Evolutionary conservation across 768 basidiomycete genomes (phyloP).

Genomic region (Panellus pusillus): DNA sequence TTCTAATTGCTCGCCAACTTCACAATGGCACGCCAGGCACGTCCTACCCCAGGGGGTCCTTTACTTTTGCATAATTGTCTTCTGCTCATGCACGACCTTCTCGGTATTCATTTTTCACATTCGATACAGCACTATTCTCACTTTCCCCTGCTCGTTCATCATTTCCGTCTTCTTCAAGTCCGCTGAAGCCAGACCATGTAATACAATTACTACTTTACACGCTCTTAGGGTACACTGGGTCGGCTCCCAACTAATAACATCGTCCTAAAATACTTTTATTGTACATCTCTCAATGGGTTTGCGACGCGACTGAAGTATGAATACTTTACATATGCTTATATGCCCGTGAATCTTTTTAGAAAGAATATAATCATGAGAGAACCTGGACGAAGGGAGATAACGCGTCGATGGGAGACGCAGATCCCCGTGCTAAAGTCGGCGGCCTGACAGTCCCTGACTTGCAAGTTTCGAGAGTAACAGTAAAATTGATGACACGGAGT

Average conservation of each 20-base stretch:
- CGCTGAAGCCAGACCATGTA: conserved; percentile 30
- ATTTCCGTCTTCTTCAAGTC: conserved; percentile 11
- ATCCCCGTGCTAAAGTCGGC: background rate
- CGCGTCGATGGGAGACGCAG: too few relatives aligned
- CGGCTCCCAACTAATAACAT: conserved; percentile 23
- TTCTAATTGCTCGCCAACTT: conserved; percentile 8
- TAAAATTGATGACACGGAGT: conserved; percentile 26
- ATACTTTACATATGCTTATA: conserved; percentile 9
- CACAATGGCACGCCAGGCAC: conserved; percentile 14
- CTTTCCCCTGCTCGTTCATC: conserved; percentile 9
- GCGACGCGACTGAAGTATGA: conserved; percentile 13
- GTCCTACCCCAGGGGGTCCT: conserved; percentile 18
- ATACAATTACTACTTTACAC: conserved; percentile 35
- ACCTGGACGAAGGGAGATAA: too few relatives aligned
- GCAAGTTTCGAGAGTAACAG: too few relatives aligned
- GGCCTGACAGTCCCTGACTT: too few relatives aligned
- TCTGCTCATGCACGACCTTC: conserved; percentile 24
- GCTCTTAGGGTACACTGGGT: conserved; percentile 21
- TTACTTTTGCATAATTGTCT: conserved; percentile 18
- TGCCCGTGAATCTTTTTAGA: background rate
- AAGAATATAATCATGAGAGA: too few relatives aligned
- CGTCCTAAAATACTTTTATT: conserved; percentile 22
- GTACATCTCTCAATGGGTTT: conserved; percentile 10
- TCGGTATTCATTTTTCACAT: conserved; percentile 21
- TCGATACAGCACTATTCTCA: conserved; percentile 28